phyloP scores from a whole-genome alignment of 2,329 filamentous ascomycete species.

The Tympanopsis confertula region DNA sequence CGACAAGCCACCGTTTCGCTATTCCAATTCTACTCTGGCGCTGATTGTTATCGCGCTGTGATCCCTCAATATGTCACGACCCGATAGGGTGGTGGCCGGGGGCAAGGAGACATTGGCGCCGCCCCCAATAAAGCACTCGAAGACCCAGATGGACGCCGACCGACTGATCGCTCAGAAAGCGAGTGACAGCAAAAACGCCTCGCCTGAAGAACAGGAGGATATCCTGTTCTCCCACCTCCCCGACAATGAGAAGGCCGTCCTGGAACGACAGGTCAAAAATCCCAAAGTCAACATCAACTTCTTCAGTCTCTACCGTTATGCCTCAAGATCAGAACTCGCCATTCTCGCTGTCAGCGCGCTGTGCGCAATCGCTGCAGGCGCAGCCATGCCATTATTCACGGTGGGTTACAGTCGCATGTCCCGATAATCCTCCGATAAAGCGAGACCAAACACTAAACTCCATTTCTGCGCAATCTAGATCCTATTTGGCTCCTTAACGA shows the following conservation, averaged over 20 bases:
- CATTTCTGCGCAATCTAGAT: constrained; percentile 6
- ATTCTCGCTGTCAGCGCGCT: constrained; percentile 51
- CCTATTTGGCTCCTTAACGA: constrained; percentile 66
- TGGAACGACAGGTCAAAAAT: constrained; percentile 53
- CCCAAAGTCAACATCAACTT: constrained; percentile 53
- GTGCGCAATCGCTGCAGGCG: constrained; percentile 62
- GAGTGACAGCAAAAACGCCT: no score
- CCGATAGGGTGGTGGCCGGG: no score
- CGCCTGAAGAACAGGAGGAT: no score
- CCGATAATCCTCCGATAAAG: neutral
- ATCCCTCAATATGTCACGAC: no score
- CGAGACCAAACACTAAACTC: neutral
- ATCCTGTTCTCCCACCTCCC: no score
- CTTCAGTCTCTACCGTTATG: constrained; percentile 58
- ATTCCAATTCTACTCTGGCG: no score
- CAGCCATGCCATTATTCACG: constrained; percentile 70
- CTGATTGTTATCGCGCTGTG: no score
- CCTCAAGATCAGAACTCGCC: constrained; percentile 50
- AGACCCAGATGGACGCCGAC: no score
- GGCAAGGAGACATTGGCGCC: no score
- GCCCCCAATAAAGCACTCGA: no score
- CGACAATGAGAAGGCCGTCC: constrained; percentile 50
- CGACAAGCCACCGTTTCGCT: no score
- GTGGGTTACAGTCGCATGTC: constrained; percentile 22
- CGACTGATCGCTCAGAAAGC: no score